Evolutionary conservation across 225 moss, liverwort and hornwort species (phyloP).

Genomic region (Pleurozium schreberi): DNA sequence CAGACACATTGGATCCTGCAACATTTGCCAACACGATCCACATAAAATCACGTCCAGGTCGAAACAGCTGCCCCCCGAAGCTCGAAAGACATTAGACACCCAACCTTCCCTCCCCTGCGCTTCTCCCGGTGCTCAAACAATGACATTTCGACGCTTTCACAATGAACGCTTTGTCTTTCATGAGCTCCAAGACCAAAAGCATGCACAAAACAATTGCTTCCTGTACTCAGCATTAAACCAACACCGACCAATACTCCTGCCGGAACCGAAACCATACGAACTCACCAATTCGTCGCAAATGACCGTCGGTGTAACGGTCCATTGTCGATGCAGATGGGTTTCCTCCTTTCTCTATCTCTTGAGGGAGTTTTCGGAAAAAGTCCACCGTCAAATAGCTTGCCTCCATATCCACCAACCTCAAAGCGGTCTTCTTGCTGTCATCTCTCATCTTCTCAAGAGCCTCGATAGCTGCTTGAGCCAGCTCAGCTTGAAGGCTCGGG

Average conservation of each 20-base stretch:
- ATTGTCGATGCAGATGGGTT: slow-evolving; percentile 60
- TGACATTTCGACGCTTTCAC: neutral
- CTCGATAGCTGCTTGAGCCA: slow-evolving; percentile 80
- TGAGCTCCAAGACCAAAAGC: neutral
- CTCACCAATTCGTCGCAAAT: slow-evolving; percentile 85
- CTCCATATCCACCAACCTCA: slow-evolving; percentile 94
- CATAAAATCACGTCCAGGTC: neutral
- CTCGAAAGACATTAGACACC: neutral
- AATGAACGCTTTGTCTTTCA: neutral
- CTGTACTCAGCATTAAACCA: neutral
- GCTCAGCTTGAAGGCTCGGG: slow-evolving; percentile 76
- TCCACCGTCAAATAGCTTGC: slow-evolving; percentile 92
- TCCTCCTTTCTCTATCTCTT: slow-evolving; percentile 91
- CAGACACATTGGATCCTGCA: slow-evolving; percentile 36
- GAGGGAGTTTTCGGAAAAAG: slow-evolving; percentile 91
- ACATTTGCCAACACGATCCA: neutral
- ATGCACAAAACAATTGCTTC: neutral
- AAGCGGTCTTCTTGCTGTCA: slow-evolving; percentile 73
- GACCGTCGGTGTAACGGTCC: slow-evolving; percentile 93
- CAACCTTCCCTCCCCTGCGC: neutral
- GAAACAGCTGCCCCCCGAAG: neutral
- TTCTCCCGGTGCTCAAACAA: neutral
- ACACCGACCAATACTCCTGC: neutral
- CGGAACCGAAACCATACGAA: neutral
- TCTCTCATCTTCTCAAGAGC: slow-evolving; percentile 84